Base-by-base conservation (phyloP, 116 monocot species). In the Papilionanthe hybrid region DNA sequence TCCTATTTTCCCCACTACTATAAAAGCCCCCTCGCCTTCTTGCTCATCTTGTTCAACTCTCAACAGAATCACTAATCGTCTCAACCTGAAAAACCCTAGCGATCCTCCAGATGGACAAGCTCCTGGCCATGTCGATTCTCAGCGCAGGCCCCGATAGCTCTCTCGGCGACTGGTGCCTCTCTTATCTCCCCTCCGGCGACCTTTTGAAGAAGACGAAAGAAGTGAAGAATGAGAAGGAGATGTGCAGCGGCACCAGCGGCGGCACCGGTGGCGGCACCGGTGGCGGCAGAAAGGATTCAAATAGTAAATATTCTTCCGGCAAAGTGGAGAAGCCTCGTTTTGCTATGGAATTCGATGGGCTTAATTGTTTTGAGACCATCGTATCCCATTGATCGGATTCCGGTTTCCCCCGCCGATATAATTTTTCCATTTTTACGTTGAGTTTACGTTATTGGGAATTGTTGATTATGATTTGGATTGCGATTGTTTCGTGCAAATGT, bases 341-440 rank as follows among this genome's bases (percentile, higher is more conserved):
- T 42, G 86, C 83, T 5, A 7, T 76, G 74, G 86, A 86, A 65
- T 75, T 86, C 42, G 86, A 86, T 30, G 86, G 86, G 27, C 58
- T 86, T 78, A 73, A 86, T 78, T 86, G 83, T 80, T 86, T 83
- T 74, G 86, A 86, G 67, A 86, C 86, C 60, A 32, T 86, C 55
- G 80, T 83, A 27, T 74, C 42, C 42, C 78, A 78, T 43, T 83
- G 75, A 75, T 20, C 43, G 65, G 4, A 15, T 37, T 71, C 37
- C 37, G 25, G 27, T 15, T 37, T 19, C 71, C 32, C 32, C 4
- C 13, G 12, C 48, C 53, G 53, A 53, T 53, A 15, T 71, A 15
- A 37, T 32, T 9, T 71, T 18, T 37, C 11, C 11, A 32, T 71
- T 71, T n/a, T 71, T 69, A 4, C 15, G 15, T 15, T 53, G 53